Evolutionary conservation across 345 rosid genomes (phyloP).

Genomic region (Salix suchowensis): DNA sequence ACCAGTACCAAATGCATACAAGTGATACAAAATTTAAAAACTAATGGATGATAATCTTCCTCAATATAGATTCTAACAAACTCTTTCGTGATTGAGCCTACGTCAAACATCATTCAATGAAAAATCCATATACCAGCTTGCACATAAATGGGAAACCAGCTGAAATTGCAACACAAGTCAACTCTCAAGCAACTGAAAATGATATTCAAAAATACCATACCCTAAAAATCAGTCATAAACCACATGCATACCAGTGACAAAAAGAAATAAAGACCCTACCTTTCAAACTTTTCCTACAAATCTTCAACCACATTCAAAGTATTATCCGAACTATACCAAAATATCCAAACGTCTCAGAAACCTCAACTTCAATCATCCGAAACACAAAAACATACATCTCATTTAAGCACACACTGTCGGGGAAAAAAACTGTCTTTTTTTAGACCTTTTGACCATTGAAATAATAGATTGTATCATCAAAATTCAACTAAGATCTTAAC

Average conservation of each 20-base stretch:
- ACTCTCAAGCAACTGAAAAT: not conserved
- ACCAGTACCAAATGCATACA: not conserved
- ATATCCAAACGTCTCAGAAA: not conserved
- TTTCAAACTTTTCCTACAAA: not conserved
- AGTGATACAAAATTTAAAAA: not conserved
- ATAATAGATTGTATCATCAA: not conserved
- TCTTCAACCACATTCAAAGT: not conserved
- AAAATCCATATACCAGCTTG: no score
- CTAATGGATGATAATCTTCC: not conserved
- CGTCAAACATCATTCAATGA: no score
- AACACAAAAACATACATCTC: not conserved
- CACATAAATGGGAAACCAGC: not conserved
- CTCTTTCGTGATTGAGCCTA: not conserved
- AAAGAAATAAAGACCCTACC: not conserved
- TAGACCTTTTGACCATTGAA: not conserved
- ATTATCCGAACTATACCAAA: not conserved
- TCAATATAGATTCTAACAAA: not conserved
- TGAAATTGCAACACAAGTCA: not conserved
- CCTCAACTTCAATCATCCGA: not conserved
- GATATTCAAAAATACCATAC: not conserved
- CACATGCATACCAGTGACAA: not conserved
- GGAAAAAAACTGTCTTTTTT: not conserved
- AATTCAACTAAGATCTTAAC: not conserved
- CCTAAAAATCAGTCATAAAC: not conserved
- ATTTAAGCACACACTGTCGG: not conserved